A percentile compares a stretch with the other conserved stretches of the same genome.
Conservation (phyloP, 345 rosid genomes). For the Linum trigynum region DNA sequence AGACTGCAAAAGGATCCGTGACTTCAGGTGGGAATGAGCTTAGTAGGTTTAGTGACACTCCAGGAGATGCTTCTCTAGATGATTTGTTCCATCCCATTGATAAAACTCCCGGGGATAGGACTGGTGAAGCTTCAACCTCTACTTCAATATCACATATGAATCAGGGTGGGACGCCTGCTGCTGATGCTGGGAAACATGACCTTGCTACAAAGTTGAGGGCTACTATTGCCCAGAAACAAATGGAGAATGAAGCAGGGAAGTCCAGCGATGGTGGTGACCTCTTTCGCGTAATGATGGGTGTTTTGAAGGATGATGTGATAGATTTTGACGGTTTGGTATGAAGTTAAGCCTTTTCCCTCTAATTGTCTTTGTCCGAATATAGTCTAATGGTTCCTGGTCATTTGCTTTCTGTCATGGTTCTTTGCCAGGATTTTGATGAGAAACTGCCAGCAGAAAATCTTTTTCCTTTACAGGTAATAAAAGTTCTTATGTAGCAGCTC, state of each 20-base stretch:
- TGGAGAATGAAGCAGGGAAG: slow-evolving; percentile 73
- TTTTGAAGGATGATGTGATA: slow-evolving; percentile 80
- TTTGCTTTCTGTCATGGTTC: background rate
- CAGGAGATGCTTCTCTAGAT: slow-evolving; percentile 93
- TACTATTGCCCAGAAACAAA: slow-evolving; percentile 87
- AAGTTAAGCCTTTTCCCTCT: slow-evolving; percentile 4
- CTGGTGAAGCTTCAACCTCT: slow-evolving; percentile 79
- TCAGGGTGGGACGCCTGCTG: slow-evolving; percentile 41
- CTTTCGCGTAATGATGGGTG: slow-evolving; percentile 76
- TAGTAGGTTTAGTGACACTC: slow-evolving; percentile 85
- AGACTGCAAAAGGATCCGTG: slow-evolving; percentile 51
- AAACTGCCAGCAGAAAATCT: slow-evolving; percentile 80
- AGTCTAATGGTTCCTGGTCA: background rate
- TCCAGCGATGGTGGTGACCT: slow-evolving; percentile 79
- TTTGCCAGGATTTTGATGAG: slow-evolving; percentile 71
- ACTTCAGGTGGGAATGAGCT: slow-evolving; percentile 57
- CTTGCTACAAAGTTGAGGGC: slow-evolving; percentile 84
- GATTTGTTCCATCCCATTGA: slow-evolving; percentile 87
- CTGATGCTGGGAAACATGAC: slow-evolving; percentile 75
- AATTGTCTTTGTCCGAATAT: background rate
- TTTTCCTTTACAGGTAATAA: slow-evolving; percentile 77
- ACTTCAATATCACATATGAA: slow-evolving; percentile 46
- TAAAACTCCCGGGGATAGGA: slow-evolving; percentile 41
- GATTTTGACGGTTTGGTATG: slow-evolving; percentile 95
- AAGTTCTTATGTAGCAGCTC: no score